phyloP scores from a whole-genome alignment of 2,329 filamentous ascomycete genomes.

The Fusarium tuaranense region DNA sequence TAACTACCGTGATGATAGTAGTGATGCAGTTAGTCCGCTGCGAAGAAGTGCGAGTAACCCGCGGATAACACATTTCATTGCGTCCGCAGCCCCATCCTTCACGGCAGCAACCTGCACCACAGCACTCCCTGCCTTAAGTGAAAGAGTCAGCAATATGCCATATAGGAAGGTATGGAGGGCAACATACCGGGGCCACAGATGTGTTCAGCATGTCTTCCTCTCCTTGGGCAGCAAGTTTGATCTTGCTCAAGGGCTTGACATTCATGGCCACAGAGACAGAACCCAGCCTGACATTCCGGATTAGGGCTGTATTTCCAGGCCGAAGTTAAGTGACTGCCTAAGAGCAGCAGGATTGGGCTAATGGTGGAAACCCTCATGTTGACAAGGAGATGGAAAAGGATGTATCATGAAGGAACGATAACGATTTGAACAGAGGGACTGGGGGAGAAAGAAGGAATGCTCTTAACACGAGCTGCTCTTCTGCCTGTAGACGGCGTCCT shows the following conservation, averaged over 20 bases:
- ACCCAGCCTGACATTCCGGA: background rate
- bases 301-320: background rate
- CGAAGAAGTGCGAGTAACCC: background rate
- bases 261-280: background rate
- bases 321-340: background rate
- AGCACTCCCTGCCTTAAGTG: background rate
- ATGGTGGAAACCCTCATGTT: background rate
- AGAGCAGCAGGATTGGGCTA: background rate
- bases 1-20: background rate
- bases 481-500: background rate
- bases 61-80: background rate
- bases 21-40: background rate
- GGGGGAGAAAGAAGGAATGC: background rate
- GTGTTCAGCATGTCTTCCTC: background rate
- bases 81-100: background rate
- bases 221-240: background rate
- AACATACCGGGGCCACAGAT: background rate
- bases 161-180: background rate
- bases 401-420: background rate
- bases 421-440: background rate
- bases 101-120: background rate
- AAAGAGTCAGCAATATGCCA: background rate
- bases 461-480: background rate
- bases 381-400: background rate
- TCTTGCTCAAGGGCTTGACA: background rate